These are phyloP conservation scores for Pseudomicrostroma phylloplanum DNA, from an alignment of 1,284 basidiomycete genomes.

Conservation along the genomic window DNA sequence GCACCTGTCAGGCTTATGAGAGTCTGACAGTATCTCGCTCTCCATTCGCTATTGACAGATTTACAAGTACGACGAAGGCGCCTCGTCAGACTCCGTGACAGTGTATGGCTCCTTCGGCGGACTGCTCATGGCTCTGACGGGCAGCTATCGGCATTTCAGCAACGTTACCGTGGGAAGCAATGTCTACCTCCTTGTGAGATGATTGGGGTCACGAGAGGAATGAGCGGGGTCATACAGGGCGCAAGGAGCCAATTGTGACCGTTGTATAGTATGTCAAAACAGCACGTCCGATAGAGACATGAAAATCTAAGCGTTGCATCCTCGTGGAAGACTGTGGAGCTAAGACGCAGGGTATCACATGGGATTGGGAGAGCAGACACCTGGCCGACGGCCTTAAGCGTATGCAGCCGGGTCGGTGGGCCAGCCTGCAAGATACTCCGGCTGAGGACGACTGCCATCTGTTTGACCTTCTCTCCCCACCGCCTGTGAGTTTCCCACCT, in stretches of 20 bases:
- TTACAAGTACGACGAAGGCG: slow-evolving; percentile 85
- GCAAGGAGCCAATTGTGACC: too few relatives aligned
- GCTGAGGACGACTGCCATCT: too few relatives aligned
- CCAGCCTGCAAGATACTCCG: too few relatives aligned
- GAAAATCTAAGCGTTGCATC: too few relatives aligned
- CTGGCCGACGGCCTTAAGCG: too few relatives aligned
- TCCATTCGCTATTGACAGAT: slow-evolving; percentile 58
- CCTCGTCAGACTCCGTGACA: slow-evolving; percentile 74
- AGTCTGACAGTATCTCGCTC: slow-evolving; percentile 1
- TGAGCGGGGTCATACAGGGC: neutral
- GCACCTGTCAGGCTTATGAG: neutral
- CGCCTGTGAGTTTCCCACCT: neutral
- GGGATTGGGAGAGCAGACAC: too few relatives aligned
- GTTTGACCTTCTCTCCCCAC: too few relatives aligned
- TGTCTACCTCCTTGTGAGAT: slow-evolving; percentile 78
- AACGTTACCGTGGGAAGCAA: slow-evolving; percentile 87
- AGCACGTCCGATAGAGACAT: too few relatives aligned
- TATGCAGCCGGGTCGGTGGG: too few relatives aligned
- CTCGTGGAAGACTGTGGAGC: too few relatives aligned
- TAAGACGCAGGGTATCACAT: too few relatives aligned
- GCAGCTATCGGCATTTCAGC: slow-evolving; percentile 85
- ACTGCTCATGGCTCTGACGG: slow-evolving; percentile 88
- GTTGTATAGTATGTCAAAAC: too few relatives aligned
- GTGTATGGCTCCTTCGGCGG: slow-evolving; percentile 95
- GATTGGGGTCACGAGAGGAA: neutral